Conservation (phyloP, 1,284 basidiomycete species). For the Pascua sp. region DNA sequence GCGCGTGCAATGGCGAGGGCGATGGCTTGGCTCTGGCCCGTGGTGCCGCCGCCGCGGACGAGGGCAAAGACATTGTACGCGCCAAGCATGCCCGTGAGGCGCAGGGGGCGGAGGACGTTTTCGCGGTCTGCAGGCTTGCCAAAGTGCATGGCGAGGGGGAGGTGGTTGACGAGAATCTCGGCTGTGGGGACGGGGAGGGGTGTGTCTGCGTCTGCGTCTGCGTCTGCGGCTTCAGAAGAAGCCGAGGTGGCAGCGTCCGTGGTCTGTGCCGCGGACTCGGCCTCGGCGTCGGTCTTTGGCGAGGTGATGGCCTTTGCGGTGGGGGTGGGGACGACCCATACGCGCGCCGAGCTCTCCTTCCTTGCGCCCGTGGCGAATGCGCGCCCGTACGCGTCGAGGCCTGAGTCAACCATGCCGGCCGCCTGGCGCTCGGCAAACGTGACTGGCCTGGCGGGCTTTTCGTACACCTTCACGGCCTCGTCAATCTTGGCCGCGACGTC, state of each 20-base stretch:
- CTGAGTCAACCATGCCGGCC: constrained; percentile 30
- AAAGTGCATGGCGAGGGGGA: constrained; percentile 76
- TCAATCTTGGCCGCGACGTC: constrained; percentile 59
- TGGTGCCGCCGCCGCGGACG: constrained; percentile 80
- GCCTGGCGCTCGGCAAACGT: background rate
- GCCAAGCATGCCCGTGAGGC: constrained; percentile 77
- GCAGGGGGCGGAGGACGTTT: constrained; percentile 73
- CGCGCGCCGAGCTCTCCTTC: constrained; percentile 80
- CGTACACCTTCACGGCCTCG: constrained; percentile 62
- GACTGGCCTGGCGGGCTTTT: constrained; percentile 47
- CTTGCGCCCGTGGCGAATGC: constrained; percentile 78
- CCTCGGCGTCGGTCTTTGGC: constrained; percentile 1
- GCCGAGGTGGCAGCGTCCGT: constrained; percentile 7
- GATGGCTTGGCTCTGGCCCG: constrained; percentile 87
- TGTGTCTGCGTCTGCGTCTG: background rate
- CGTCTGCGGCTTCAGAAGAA: constrained; percentile 1
- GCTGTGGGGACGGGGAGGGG: constrained; percentile 50
- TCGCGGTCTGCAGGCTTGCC: constrained; percentile 72
- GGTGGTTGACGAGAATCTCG: constrained; percentile 77
- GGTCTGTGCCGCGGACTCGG: background rate
- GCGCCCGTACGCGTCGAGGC: constrained; percentile 69
- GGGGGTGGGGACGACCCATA: constrained; percentile 86
- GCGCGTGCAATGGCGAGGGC: constrained; percentile 80
- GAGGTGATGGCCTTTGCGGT: constrained; percentile 13
- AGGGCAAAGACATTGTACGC: constrained; percentile 90